A percentile compares a stretch with the other conserved stretches of the same genome.
These are phyloP conservation scores for Coemansia sp. DNA, from an alignment of 192 early-diverging fungal genomes.

Conservation along the genomic window DNA sequence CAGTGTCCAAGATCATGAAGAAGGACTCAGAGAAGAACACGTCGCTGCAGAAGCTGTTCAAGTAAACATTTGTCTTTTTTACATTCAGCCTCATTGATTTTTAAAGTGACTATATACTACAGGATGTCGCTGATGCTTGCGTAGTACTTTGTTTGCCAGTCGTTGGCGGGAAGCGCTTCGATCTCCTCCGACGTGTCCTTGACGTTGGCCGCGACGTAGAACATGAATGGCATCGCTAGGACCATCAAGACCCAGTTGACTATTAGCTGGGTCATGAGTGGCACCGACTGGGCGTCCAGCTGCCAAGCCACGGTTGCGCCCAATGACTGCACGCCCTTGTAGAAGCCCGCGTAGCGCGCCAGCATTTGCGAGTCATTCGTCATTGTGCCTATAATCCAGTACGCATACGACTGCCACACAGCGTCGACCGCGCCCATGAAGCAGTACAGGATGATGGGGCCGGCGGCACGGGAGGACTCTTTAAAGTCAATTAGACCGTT, in stretches of 20 bases:
- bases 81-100: background rate
- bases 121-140: background rate
- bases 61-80: slow-evolving; percentile 56
- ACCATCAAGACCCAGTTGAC: slow-evolving; percentile 53
- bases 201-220: slow-evolving; percentile 45
- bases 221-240: slow-evolving; percentile 49
- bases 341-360: slow-evolving; percentile 74
- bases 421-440: slow-evolving; percentile 74
- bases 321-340: slow-evolving; percentile 81
- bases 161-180: background rate
- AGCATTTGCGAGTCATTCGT: slow-evolving; percentile 69
- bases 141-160: background rate
- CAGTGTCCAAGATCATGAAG: slow-evolving; percentile 98
- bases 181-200: slow-evolving; percentile 15
- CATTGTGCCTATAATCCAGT: slow-evolving; percentile 81
- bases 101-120: background rate
- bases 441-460: slow-evolving; percentile 64
- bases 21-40: slow-evolving; percentile 97
- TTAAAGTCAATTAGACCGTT: slow-evolving; percentile 52
- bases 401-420: slow-evolving; percentile 69
- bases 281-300: slow-evolving; percentile 55
- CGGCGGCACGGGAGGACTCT: slow-evolving; percentile 52
- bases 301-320: slow-evolving; percentile 67
- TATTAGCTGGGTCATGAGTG: slow-evolving; percentile 48
- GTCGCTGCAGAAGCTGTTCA: slow-evolving; percentile 96